Evolutionary conservation across 2,329 filamentous ascomycete genomes (phyloP), one percentile per base, ranked within the genome.

Genomic region (Aspergillus cejpii): DNA sequence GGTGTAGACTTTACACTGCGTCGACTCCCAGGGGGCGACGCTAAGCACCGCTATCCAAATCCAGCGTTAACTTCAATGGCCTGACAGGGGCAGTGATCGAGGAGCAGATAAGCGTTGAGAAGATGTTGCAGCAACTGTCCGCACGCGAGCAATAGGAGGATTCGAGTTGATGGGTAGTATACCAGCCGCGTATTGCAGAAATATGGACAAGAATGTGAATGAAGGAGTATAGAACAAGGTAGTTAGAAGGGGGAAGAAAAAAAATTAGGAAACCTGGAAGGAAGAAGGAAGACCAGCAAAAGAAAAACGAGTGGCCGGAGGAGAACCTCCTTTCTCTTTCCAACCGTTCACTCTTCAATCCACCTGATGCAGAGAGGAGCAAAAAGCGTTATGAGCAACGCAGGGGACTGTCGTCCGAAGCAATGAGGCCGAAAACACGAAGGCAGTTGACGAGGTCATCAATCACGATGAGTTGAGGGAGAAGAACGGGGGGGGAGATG

Each of bases 241-340:
- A 37, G 33, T 39, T 8, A 21, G 10, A 14, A 33, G 21, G 26
- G 28, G 11, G 6, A 31, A 45, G 56, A 21, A 43, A 28, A 58
- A 59, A 56, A 41, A 57, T 54, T 43, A 39, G 36, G 40, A 34
- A 28, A 42, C 34, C 51, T 46, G 48, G 56, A 56, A 49, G 47
- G 42, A 51, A 38, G 5, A 50, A 56, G 44, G 48, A 55, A 52
- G 54, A 42, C 55, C 60, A 41, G 43, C n/a, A 57, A 41, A 55
- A 49, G 45, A 57, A 50, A 41, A 69, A 68, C 63, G 66, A 69
- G 61, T 58, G 65, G 59, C 64, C 61, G 65, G 65, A 67, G 64
- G 62, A 61, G 64, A 59, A 59, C 64, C 66, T 67, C 66, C 65
- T 67, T 63, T 67, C 47, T 58, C 52, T 56, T 56, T 57, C 58